Evolutionary conservation across 2,329 filamentous ascomycete species (phyloP).

Genomic region (Cryoendolithus antarcticus): DNA sequence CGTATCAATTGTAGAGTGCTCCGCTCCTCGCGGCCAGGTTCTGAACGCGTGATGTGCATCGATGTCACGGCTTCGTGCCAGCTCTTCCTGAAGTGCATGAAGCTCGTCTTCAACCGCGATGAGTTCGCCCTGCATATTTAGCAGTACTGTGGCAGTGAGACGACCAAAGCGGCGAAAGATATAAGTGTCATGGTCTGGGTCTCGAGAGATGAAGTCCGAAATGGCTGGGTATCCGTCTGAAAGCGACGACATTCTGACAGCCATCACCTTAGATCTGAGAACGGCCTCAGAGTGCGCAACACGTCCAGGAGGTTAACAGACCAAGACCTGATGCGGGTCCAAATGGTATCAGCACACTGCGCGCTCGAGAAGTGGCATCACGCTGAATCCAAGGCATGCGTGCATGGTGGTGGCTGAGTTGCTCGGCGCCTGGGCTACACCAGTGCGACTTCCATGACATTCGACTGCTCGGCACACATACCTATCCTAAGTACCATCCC

Average conservation of each 20-base stretch:
- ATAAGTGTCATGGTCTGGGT: conserved; percentile 7
- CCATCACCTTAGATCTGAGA: no score
- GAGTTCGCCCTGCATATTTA: conserved; percentile 7
- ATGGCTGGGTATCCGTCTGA: conserved; percentile 5
- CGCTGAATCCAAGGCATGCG: not conserved
- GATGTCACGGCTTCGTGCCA: not conserved
- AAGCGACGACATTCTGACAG: not conserved
- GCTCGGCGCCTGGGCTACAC: no score
- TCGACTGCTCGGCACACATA: no score
- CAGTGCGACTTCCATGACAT: no score
- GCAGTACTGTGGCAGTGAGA: conserved; percentile 5
- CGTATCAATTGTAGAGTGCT: no score
- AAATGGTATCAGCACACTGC: not conserved
- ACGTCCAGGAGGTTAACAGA: not conserved
- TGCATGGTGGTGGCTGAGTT: no score
- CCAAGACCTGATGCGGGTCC: not conserved
- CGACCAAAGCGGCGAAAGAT: conserved; percentile 7
- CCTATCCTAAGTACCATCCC: no score
- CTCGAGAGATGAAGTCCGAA: conserved; percentile 2
- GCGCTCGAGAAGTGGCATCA: not conserved
- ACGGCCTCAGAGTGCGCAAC: no score
- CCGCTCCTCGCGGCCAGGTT: no score
- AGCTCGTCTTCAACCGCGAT: conserved; percentile 3
- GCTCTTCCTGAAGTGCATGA: not conserved
- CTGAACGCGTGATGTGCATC: not conserved